Evolutionary conservation across 164 flowering plant genomes (phyloP).

Genomic region (Aristolochia fimbriata): DNA sequence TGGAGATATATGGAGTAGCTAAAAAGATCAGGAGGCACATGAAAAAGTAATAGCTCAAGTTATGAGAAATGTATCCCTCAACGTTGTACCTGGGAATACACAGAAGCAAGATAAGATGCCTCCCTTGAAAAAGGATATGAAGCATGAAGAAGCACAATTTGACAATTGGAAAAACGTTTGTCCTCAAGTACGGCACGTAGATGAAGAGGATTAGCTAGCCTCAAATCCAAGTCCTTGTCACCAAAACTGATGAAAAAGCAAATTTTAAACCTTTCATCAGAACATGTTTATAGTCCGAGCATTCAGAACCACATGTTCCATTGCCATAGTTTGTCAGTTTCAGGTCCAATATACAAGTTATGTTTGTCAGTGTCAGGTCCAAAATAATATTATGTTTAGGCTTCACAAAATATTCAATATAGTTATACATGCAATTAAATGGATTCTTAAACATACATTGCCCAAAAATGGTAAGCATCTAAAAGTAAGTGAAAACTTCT

Average conservation of each 20-base stretch:
- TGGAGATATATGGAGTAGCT: slow-evolving; percentile 11
- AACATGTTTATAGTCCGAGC: not conserved
- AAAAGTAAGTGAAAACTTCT: not conserved
- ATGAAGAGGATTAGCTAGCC: slow-evolving; percentile 84
- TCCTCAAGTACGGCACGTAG: slow-evolving; percentile 77
- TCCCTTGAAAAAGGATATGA: slow-evolving; percentile 93
- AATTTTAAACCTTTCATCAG: not conserved
- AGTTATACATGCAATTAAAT: too few species aligned
- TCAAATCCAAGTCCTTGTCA: slow-evolving; percentile 84
- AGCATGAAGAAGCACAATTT: slow-evolving; percentile 81
- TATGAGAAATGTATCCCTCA: too few species aligned
- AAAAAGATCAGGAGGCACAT: not conserved
- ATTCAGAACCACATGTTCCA: too few species aligned
- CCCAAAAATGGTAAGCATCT: not conserved
- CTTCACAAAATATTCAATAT: too few species aligned
- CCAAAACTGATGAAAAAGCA: slow-evolving; percentile 50
- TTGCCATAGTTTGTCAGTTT: too few species aligned
- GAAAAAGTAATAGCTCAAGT: not conserved
- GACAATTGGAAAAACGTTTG: slow-evolving; percentile 52
- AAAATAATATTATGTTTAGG: too few species aligned
- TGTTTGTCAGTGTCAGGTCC: too few species aligned
- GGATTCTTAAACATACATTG: too few species aligned
- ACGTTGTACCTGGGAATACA: slow-evolving; percentile 60
- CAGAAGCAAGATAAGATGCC: slow-evolving; percentile 91
- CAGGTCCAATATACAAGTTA: too few species aligned